Conservation (phyloP, 148 eudicot species). For the Silene conica region DNA sequence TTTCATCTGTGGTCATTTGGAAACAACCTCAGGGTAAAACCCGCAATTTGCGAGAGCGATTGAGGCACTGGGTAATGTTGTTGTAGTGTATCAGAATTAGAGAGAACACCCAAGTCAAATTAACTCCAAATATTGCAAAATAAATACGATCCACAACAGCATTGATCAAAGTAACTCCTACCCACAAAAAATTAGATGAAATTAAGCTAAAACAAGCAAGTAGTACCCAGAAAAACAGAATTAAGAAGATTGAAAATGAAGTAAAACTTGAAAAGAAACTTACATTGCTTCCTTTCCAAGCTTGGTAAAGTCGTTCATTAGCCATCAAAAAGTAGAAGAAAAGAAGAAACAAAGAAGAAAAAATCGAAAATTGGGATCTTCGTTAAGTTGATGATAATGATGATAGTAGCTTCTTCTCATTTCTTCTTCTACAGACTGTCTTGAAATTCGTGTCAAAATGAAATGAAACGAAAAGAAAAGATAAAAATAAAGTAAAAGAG, state of each 20-base stretch:
- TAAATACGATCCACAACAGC: background rate
- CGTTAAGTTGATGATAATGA: background rate
- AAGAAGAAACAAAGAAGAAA: slow-evolving; percentile 13
- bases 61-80: background rate
- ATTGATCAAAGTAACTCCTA: slow-evolving; percentile 13
- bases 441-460: slow-evolving; percentile 33
- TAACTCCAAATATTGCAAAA: background rate
- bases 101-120: background rate
- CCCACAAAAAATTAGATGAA: slow-evolving; percentile 8
- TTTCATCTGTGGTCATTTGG: too few relatives aligned
- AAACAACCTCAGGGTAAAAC: too few relatives aligned
- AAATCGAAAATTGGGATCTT: slow-evolving; percentile 27
- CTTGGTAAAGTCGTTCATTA: slow-evolving; percentile 38
- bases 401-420: slow-evolving; percentile 27
- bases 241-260: background rate
- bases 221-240: background rate
- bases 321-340: slow-evolving; percentile 33
- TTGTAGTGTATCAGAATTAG: background rate
- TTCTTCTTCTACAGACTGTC: slow-evolving; percentile 19
- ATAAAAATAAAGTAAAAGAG: slow-evolving; percentile 14
- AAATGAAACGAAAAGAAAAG: background rate
- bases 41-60: background rate
- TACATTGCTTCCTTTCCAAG: slow-evolving; percentile 61
- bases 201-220: slow-evolving; percentile 5
- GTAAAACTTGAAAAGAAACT: slow-evolving; percentile 3